These are phyloP conservation scores for Nemania sp. DNA, from an alignment of 2,329 filamentous ascomycete genomes.

Conservation along the genomic window DNA sequence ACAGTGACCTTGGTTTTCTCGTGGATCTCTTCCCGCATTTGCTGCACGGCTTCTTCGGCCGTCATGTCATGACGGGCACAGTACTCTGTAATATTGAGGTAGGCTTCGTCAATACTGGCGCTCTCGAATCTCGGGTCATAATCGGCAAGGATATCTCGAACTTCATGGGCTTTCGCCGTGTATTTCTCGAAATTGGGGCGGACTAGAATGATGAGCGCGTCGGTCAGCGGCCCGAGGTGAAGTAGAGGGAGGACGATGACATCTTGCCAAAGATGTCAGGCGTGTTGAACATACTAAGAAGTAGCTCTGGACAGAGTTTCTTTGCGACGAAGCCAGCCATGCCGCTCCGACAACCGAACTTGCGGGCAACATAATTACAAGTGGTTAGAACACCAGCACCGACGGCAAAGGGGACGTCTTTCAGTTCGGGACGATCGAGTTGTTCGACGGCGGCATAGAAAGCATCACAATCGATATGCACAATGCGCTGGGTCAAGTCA, in stretches of 20 bases:
- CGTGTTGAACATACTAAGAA: constrained; percentile 62
- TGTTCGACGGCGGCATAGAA: constrained; percentile 97
- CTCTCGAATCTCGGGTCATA: constrained; percentile 94
- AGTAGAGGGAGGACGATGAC: background rate
- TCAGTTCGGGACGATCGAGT: constrained; percentile 84
- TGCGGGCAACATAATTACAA: constrained; percentile 88
- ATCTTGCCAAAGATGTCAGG: too few relatives aligned
- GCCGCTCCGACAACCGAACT: constrained; percentile 90
- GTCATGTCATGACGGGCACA: constrained; percentile 75
- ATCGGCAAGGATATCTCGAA: constrained; percentile 82
- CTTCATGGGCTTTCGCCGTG: constrained; percentile 86
- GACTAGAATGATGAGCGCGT: constrained; percentile 54
- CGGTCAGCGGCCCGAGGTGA: constrained; percentile 1
- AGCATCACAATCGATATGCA: constrained; percentile 96
- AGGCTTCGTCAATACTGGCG: constrained; percentile 95
- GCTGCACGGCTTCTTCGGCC: constrained; percentile 79
- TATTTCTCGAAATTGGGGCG: constrained; percentile 94
- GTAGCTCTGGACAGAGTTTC: constrained; percentile 88
- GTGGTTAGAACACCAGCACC: constrained; percentile 75
- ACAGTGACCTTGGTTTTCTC: constrained; percentile 85
- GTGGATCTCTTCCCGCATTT: constrained; percentile 81
- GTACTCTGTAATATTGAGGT: constrained; percentile 92
- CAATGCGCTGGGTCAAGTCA: constrained; percentile 85
- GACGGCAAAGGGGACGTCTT: constrained; percentile 89
- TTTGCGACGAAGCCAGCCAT: constrained; percentile 97